Percentiles rank a stretch among this genome's conserved stretches.
Conservation (phyloP, 73 alveolate genomes). For the Diophrys appendiculata region DNA sequence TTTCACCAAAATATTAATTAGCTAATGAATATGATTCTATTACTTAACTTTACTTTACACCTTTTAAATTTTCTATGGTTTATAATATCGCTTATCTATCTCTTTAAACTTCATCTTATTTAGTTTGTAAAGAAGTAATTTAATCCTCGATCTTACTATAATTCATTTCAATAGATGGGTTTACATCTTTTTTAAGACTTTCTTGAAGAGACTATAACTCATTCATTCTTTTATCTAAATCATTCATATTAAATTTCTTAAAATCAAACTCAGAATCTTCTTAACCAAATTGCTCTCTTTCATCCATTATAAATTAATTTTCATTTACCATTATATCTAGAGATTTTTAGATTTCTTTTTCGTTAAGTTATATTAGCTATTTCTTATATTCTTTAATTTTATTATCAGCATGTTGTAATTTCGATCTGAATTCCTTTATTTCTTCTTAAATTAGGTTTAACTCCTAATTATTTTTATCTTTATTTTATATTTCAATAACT, state of each 20-base stretch:
- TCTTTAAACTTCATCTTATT: constrained; percentile 67
- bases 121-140: constrained; percentile 66
- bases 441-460: too few species aligned
- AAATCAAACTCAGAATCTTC: constrained; percentile 76
- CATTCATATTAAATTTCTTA: constrained; percentile 61
- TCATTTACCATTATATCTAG: too few species aligned
- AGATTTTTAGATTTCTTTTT: too few species aligned
- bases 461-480: too few species aligned
- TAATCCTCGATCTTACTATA: constrained; percentile 89
- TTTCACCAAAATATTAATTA: constrained; percentile 78
- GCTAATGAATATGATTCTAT: constrained; percentile 78
- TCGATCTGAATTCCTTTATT: too few species aligned
- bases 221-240: constrained; percentile 44
- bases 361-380: too few species aligned
- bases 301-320: constrained; percentile 64
- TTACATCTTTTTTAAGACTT: constrained; percentile 77
- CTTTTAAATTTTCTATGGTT: constrained; percentile 87
- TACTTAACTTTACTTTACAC: constrained; percentile 65
- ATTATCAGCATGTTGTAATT: too few species aligned
- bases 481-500: too few species aligned
- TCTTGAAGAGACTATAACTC: constrained; percentile 72
- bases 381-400: too few species aligned
- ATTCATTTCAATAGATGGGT: constrained; percentile 90
- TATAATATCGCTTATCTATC: constrained; percentile 80
- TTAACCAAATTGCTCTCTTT: constrained; percentile 78